Evolutionary conservation across 805 yeast species (phyloP).

Genomic region (Myxozyma melibiosi): DNA sequence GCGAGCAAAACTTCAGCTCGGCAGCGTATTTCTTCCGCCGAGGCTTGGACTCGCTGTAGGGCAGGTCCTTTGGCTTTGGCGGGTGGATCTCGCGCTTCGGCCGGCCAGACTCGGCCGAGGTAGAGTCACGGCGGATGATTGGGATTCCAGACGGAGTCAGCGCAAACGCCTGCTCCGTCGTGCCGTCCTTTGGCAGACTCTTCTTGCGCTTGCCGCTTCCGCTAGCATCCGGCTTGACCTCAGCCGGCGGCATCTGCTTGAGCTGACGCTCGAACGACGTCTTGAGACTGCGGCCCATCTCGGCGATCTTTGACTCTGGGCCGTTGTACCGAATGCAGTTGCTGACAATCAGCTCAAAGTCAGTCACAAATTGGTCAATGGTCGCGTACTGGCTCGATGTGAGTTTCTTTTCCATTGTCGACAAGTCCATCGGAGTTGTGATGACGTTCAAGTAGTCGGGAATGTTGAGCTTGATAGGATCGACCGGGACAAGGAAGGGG

Average conservation of each 20-base stretch:
- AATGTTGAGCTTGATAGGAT: slow-evolving; percentile 80
- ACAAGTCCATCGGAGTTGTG: slow-evolving; percentile 87
- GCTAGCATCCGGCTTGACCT: slow-evolving; percentile 30
- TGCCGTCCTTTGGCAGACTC: slow-evolving; percentile 29
- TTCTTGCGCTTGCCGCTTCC: slow-evolving; percentile 34
- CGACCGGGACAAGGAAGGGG: slow-evolving; percentile 90
- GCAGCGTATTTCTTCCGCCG: slow-evolving; percentile 88
- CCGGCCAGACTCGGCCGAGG: slow-evolving; percentile 53
- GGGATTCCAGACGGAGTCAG: slow-evolving; percentile 55
- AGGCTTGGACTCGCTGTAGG: slow-evolving; percentile 81
- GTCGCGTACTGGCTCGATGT: slow-evolving; percentile 68
- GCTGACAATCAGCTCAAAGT: slow-evolving; percentile 72
- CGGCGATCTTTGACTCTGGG: slow-evolving; percentile 74
- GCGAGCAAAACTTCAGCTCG: slow-evolving; percentile 83
- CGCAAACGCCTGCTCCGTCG: slow-evolving; percentile 38
- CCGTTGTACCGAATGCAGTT: slow-evolving; percentile 90
- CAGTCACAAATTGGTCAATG: slow-evolving; percentile 65
- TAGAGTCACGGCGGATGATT: slow-evolving; percentile 72
- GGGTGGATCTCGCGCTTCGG: slow-evolving; percentile 97
- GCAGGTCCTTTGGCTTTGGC: slow-evolving; percentile 90
- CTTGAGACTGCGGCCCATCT: slow-evolving; percentile 88
- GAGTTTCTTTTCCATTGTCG: slow-evolving; percentile 85
- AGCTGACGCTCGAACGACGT: slow-evolving; percentile 92
- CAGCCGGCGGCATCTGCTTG: slow-evolving; percentile 79
- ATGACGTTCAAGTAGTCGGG: slow-evolving; percentile 87